phyloP scores from a whole-genome alignment of 139 green algal genomes.

The Volvox africanus region DNA sequence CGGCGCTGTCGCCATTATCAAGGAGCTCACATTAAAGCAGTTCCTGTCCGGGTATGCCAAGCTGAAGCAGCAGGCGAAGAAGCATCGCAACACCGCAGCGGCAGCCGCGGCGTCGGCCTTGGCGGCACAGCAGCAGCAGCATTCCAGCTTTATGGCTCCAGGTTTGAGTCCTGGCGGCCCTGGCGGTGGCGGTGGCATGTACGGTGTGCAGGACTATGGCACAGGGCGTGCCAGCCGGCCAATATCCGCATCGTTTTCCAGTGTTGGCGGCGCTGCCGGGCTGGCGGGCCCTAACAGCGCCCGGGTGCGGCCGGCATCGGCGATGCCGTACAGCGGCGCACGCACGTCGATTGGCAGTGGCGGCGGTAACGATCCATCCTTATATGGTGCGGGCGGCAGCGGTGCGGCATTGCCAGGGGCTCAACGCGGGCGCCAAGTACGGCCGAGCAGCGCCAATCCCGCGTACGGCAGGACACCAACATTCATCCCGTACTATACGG shows the following conservation, averaged over 20 bases:
- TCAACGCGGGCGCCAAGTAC: background rate
- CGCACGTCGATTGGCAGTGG: background rate
- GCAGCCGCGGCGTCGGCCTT: background rate
- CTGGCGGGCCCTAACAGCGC: background rate
- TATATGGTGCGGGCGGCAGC: background rate
- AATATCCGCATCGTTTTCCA: background rate
- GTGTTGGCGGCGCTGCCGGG: background rate
- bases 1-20: background rate
- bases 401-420: background rate
- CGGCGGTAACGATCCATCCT: background rate
- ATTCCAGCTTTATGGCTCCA: background rate
- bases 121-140: constrained; percentile 12
- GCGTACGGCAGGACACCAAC: constrained; percentile 19
- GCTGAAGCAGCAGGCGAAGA: constrained; percentile 42
- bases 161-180: background rate
- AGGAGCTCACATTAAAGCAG: constrained; percentile 48
- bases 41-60: constrained; percentile 38
- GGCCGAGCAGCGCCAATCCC: constrained; percentile 26
- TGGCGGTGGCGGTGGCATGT: background rate
- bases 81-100: background rate
- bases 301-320: background rate
- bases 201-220: background rate
- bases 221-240: background rate
- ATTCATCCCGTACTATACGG: background rate
- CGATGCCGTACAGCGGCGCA: constrained; percentile 16